phyloP scores from a whole-genome alignment of 192 early-diverging fungal species.

The Dimargaris verticillata region DNA sequence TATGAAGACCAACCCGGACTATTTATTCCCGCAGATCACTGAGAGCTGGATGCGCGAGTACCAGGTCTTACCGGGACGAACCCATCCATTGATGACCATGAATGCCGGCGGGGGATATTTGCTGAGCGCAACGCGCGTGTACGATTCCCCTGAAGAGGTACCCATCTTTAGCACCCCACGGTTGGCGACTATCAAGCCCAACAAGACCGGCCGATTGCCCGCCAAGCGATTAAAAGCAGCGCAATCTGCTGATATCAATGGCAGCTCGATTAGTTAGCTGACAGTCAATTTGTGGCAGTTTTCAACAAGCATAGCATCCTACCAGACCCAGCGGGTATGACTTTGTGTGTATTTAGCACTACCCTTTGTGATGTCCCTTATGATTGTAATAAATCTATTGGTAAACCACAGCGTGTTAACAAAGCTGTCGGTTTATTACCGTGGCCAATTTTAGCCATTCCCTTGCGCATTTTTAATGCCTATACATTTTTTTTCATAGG shows the following conservation, averaged over 20 bases:
- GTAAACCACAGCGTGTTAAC: background rate
- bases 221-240: background rate
- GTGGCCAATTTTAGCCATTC: background rate
- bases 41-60: constrained; percentile 87
- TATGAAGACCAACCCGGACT: constrained; percentile 50
- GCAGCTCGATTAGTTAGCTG: no score
- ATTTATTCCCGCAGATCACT: constrained; percentile 66
- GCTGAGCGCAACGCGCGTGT: constrained; percentile 40
- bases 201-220: background rate
- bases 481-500: background rate
- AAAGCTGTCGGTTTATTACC: background rate
- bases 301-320: no score
- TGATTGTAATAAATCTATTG: no score
- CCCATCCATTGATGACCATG: constrained; percentile 64
- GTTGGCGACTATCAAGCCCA: background rate
- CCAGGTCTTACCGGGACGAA: constrained; percentile 64
- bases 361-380: no score
- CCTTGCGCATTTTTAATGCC: background rate
- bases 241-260: no score
- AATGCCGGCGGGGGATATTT: constrained; percentile 55
- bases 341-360: no score
- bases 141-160: constrained; percentile 4
- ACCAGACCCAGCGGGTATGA: no score
- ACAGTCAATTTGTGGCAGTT: no score
- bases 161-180: constrained; percentile 1